Evolutionary conservation across 2,329 filamentous ascomycete genomes (phyloP).

Genomic region (Exophiala spinifera): DNA sequence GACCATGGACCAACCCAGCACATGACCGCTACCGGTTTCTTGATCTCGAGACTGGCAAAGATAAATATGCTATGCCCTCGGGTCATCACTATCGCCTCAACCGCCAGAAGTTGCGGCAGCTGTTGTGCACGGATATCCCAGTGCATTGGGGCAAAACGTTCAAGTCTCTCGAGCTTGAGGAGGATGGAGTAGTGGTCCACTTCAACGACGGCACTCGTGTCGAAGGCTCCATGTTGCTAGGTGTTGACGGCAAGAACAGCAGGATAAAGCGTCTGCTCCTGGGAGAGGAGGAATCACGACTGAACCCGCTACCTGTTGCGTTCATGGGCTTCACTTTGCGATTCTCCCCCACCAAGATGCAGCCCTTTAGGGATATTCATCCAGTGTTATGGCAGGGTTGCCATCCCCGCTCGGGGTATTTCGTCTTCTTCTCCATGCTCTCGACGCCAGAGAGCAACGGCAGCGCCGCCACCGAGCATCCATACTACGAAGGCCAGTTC

Average conservation of each 20-base stretch:
- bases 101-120: slow-evolving; percentile 30
- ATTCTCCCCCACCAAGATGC: slow-evolving; percentile 6
- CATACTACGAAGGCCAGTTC: slow-evolving; percentile 45
- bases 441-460: slow-evolving; percentile 40
- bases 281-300: not conserved
- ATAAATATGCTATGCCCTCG: slow-evolving; percentile 33
- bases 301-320: slow-evolving; percentile 8
- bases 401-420: slow-evolving; percentile 14
- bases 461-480: slow-evolving; percentile 32
- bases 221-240: slow-evolving; percentile 27
- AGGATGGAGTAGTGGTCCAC: slow-evolving; percentile 5
- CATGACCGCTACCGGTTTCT: slow-evolving; percentile 31
- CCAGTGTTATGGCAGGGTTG: slow-evolving; percentile 26
- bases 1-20: not conserved
- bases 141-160: slow-evolving; percentile 31
- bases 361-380: slow-evolving; percentile 10
- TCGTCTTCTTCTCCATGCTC: slow-evolving; percentile 37
- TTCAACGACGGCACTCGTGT: slow-evolving; percentile 26
- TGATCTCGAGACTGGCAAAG: slow-evolving; percentile 31
- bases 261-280: slow-evolving; percentile 21
- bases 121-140: slow-evolving; percentile 29
- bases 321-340: slow-evolving; percentile 11
- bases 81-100: slow-evolving; percentile 31
- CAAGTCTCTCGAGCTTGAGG: not conserved
- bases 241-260: slow-evolving; percentile 30